Evolutionary conservation across 2,329 filamentous ascomycete genomes (phyloP), one percentile per base, ranked within the genome.

Genomic region (Emergomyces africanus): DNA sequence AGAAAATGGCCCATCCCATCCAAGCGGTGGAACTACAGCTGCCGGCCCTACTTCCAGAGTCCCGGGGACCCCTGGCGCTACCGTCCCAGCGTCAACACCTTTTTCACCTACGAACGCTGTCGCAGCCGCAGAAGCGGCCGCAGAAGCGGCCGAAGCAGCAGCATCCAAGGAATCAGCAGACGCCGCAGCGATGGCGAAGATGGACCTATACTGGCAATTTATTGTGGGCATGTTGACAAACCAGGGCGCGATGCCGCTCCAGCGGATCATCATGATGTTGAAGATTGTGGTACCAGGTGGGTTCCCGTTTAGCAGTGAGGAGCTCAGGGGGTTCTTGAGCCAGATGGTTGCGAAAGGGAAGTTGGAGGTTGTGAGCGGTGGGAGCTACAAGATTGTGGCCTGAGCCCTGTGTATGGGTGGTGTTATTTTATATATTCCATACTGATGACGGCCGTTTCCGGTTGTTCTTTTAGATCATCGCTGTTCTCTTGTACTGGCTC

Each of bases 171-270:
- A 77, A 64, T 70, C 75, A 0, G 75, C 75, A 10, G 77, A 82
- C 46, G 81, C 81, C 15, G 77, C 88, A 37, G 81, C 87, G 25
- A 79, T 83, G 64, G 86, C 89, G 70, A 84, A 84, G 67, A 83
- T 83, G 71, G 78, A 80, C 49, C 81, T 96, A 44, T 96, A 96
- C 73, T 90, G 88, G 83, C 87, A 91, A 67, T 97, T 96, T 70
- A 90, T 99, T 60, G 79, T 90, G 59, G 90, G 89, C 57, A 97
- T 99, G 94, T 77, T 99, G 73, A 96, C 90, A 62, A 96, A 96
- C 72, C 87, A 90, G 66, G 87, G 87, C 20, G 83, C 87, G 33
- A 94, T 96, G 88, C 86, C 88, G 56, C 76, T 91, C 61, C 79
- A 79, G 59, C 83, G 90, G 70, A 95, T 99, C 64, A 81, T 85